Base-by-base conservation (phyloP, 2,329 filamentous ascomycete species). In the Colletotrichum sp. region DNA sequence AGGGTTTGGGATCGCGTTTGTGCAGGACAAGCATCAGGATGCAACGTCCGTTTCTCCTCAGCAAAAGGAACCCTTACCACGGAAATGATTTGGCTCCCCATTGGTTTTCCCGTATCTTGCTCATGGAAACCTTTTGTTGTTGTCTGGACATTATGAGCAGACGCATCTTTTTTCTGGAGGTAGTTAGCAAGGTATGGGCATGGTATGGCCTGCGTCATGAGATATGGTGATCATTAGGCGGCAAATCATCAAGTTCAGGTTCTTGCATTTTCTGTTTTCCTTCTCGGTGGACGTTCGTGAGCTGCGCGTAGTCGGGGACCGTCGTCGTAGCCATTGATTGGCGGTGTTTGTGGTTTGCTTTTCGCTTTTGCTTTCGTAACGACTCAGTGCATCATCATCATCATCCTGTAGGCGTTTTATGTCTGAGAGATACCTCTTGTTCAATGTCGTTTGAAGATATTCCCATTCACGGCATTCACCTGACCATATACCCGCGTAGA, bases 71-170 rank as follows among this genome's bases (percentile, higher is more conserved):
- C 36, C 69, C 69, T n/a, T 28, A 10, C 58, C 58, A 64, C 38
- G 58, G 73, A 73, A 58, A 75, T 67, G 58, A 73, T 75, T 75
- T 73, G 64, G 64, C 69, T 75, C 68, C 69, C 24, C 56, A 64
- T 75, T 75, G 73, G 69, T 73, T 73, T 52, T 75, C 56, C 64
- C 62, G n/a, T 21, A 75, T 73, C 73, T 75, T 68, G 69, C 58
- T 73, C 43, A 75, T 48, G 73, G 59, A 71, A 64, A 64, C 59
- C 52, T 64, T 59, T 61, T 66, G 66, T 14, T 74, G 73, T 69
- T 69, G 73, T 75, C 69, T 75, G 73, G 73, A 75, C 73, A 75
- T 63, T 73, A 48, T 63, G 58, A 67, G 69, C 64, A 62, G 69
- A 68, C 69, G 58, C 63, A 64, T 48, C 43, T 55, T 65, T 73